Base-by-base conservation (phyloP, 2,329 filamentous ascomycete genomes). In the Xylariaceae sp. region DNA sequence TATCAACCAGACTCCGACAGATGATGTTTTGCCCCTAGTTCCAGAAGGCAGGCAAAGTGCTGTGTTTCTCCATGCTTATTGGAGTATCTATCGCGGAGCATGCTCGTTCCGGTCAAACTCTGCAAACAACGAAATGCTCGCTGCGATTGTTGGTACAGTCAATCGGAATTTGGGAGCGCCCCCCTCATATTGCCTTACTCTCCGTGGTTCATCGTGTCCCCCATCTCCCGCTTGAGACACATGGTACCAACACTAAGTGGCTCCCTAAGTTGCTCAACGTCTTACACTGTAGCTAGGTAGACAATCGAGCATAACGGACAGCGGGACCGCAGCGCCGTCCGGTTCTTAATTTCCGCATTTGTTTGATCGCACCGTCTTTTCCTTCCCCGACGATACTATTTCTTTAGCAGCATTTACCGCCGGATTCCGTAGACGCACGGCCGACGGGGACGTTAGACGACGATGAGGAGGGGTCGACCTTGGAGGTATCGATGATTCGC, bases 401-500 rank as follows among this genome's bases (percentile, higher is more conserved):
- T n/a, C 30, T 56, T 76, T 84, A 95, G 71, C 89, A 95, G 78
- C 90, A 95, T 74, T 90, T 90, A 50, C 76, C 73, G 56, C 77
- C 77, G 46, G 77, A 77, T 60, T 78, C 80, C 62, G 80, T 80
- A 66, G 79, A 74, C 65, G 56, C 42, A 15, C 83, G 80, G 62
- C 81, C 80, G 65, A 92, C 87, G 68, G 85, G 88, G 64, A 92
- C 85, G 43, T 84, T 84, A 37, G 67, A 66, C 32, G 77, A 72
- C 42, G 67, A 66, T 30, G 77, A 72, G 41, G 76, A 68, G 65
- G 84, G 80, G 63, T 94, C 88, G 60, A 83, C 83, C 79, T 92
- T 90, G 63, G 86, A 84, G 60, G 86, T 95, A 72, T 97, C 92
- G 74, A 96, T 94, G 72, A 96, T 87, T 65, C 90, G 86, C 81